Conservation (phyloP, 495 filamentous ascomycete species). For the Hypoxylon lienhwacheense region DNA sequence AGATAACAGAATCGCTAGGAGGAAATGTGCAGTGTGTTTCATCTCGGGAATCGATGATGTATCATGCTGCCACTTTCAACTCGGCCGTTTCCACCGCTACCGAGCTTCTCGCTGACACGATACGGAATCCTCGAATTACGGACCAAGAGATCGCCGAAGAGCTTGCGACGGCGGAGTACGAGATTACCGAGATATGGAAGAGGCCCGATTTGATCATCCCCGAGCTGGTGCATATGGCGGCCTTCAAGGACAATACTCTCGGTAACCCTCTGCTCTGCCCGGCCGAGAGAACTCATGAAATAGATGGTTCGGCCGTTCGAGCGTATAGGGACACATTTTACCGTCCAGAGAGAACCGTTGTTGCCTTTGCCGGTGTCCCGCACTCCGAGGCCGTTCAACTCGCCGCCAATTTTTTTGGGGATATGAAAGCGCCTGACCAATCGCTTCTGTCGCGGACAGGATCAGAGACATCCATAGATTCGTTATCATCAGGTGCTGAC, state of each 20-base stretch:
- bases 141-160: conserved; percentile 86
- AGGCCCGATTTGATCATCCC: conserved; percentile 96
- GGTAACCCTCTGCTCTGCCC: conserved; percentile 94
- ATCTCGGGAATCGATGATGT: conserved; percentile 95
- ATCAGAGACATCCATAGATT: conserved; percentile 53
- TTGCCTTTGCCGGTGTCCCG: conserved; percentile 91
- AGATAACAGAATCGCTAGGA: conserved; percentile 80
- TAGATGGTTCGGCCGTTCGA: conserved; percentile 72
- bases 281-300: conserved; percentile 73
- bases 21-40: conserved; percentile 97
- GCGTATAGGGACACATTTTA: conserved; percentile 84
- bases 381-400: conserved; percentile 80
- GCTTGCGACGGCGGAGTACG: conserved; percentile 87
- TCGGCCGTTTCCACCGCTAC: conserved; percentile 80
- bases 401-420: conserved; percentile 83
- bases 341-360: conserved; percentile 84
- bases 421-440: conserved; percentile 65
- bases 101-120: conserved; percentile 89
- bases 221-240: conserved; percentile 91
- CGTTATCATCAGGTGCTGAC: conserved; percentile 47
- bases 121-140: conserved; percentile 85
- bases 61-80: conserved; percentile 98
- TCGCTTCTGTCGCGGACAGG: conserved; percentile 60
- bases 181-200: conserved; percentile 96
- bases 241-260: conserved; percentile 92